Conservation (phyloP, 192 early-diverging fungal genomes). For the Backusella tuberculispora region DNA sequence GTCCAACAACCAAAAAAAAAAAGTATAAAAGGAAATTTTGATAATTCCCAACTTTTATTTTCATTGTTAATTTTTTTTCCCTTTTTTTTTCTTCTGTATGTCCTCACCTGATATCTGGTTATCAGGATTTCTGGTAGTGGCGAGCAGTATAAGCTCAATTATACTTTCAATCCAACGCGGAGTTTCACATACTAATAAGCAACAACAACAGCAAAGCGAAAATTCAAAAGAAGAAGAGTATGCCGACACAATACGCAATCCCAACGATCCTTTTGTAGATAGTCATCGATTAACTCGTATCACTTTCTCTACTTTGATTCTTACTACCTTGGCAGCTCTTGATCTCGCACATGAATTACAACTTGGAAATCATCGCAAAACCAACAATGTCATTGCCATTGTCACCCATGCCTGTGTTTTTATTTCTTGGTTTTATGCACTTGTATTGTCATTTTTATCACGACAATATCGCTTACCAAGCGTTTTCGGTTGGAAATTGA, state of each 20-base stretch:
- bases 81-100: not conserved
- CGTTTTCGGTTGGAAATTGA: slow-evolving; percentile 37
- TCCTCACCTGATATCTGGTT: slow-evolving; percentile 7
- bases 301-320: not conserved
- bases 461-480: slow-evolving; percentile 29
- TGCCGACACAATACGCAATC: not conserved
- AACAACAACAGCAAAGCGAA: too few relatives aligned
- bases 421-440: slow-evolving; percentile 32
- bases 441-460: slow-evolving; percentile 19
- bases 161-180: slow-evolving; percentile 4
- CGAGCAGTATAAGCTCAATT: not conserved
- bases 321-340: not conserved
- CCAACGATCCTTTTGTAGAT: not conserved
- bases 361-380: not conserved
- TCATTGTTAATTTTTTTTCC: not conserved
- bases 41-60: not conserved
- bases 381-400: not conserved
- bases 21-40: not conserved
- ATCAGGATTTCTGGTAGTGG: not conserved
- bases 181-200: not conserved
- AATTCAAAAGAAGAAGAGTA: not conserved
- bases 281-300: slow-evolving; percentile 4
- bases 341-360: not conserved
- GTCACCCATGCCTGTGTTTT: not conserved
- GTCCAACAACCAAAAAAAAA: too few relatives aligned